A percentile compares a stretch with the other conserved stretches of the same genome.
phyloP scores from a whole-genome alignment of 1,139 yeast species.

The Lodderomyces beijingensis region DNA sequence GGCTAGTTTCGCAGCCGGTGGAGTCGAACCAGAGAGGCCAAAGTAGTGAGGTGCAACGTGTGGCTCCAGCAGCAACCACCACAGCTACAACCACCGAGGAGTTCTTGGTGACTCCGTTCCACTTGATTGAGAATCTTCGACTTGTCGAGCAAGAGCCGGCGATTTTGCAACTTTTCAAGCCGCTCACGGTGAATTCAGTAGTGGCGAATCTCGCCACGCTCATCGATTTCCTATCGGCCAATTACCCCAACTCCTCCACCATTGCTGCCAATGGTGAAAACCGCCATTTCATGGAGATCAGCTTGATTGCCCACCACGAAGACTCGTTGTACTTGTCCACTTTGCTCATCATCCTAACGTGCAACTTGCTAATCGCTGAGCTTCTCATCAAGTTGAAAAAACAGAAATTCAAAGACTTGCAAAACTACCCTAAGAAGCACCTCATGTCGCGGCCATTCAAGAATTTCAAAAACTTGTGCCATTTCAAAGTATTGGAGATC shows the following conservation, averaged over 20 bases:
- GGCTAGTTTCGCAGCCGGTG: neutral
- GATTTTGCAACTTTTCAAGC: conserved; percentile 19
- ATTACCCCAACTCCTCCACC: conserved; percentile 15
- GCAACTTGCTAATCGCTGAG: conserved; percentile 29
- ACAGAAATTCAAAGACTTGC: conserved; percentile 21
- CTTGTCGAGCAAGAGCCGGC: conserved; percentile 22
- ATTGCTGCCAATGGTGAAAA: conserved; percentile 4
- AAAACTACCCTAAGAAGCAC: conserved; percentile 16
- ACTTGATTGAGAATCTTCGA: conserved; percentile 20
- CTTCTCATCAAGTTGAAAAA: conserved; percentile 27
- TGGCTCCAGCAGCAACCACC: conserved; percentile 7
- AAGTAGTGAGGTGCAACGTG: neutral
- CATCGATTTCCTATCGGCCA: conserved; percentile 22
- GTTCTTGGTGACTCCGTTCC: conserved; percentile 16
- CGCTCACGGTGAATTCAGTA: conserved; percentile 29
- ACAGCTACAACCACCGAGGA: conserved; percentile 8
- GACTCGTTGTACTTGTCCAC: conserved; percentile 32
- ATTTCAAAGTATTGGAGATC: conserved; percentile 26
- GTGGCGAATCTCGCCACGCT: conserved; percentile 21
- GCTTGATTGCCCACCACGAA: conserved; percentile 20
- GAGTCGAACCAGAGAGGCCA: neutral
- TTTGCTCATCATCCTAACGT: conserved; percentile 25
- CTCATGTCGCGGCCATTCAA: conserved; percentile 19
- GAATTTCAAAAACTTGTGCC: conserved; percentile 24
- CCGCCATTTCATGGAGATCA: conserved; percentile 17